phyloP scores from a whole-genome alignment of 345 rosid genomes.

The Arabis hirsuta region DNA sequence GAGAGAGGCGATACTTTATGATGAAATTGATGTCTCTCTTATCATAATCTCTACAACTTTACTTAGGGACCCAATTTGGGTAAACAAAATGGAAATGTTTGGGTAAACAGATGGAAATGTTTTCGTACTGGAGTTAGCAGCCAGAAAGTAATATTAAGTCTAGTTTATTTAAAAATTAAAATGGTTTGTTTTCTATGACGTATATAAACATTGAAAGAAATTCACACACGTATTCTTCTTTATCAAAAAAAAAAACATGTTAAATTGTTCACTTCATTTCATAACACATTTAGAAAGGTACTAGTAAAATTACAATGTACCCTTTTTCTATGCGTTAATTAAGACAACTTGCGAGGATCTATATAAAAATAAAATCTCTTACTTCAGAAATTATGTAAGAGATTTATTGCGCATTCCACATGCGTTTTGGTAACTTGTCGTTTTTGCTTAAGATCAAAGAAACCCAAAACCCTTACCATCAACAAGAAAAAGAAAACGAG shows the following conservation, averaged over 20 bases:
- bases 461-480: slow-evolving; percentile 3
- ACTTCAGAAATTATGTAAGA: background rate
- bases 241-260: too few relatives aligned
- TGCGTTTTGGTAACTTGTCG: slow-evolving; percentile 22
- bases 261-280: background rate
- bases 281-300: background rate
- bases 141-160: background rate
- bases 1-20: background rate
- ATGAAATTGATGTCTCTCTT: slow-evolving; percentile 11
- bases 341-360: too few relatives aligned
- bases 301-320: too few relatives aligned
- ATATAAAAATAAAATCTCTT: background rate
- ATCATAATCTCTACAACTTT: background rate
- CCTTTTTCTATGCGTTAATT: too few relatives aligned
- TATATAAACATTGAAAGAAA: background rate
- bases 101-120: background rate
- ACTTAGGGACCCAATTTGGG: background rate
- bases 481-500: background rate
- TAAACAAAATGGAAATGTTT: background rate
- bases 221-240: background rate
- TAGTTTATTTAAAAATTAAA: background rate
- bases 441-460: slow-evolving; percentile 18
- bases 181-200: background rate
- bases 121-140: background rate
- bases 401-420: slow-evolving; percentile 7